Evolutionary conservation across 2,329 filamentous ascomycete species (phyloP).

Genomic region (Colletotrichum chrysophilum): DNA sequence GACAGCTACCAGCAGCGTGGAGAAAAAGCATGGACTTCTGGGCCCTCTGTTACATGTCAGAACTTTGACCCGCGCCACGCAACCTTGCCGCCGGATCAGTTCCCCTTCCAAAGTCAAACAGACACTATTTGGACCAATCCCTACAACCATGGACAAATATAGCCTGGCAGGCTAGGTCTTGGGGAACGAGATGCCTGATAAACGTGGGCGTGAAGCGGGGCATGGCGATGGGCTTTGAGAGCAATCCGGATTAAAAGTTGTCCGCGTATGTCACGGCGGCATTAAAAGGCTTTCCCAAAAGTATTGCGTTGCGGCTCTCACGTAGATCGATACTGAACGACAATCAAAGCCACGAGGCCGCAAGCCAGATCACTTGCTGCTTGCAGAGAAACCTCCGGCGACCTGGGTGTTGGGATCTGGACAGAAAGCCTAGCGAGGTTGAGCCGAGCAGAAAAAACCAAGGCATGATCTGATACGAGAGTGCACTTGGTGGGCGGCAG

Average conservation of each 20-base stretch:
- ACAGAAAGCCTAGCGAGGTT: neutral
- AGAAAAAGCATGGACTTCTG: neutral
- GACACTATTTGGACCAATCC: neutral
- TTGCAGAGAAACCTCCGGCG: neutral
- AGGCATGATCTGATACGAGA: neutral
- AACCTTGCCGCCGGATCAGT: constrained; percentile 2
- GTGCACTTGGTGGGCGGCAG: neutral
- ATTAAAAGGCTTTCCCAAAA: neutral
- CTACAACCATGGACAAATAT: neutral
- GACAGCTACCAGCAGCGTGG: neutral
- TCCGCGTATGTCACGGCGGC: neutral
- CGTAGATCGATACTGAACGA: neutral
- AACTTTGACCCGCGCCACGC: neutral
- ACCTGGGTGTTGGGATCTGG: neutral
- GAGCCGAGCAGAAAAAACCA: neutral
- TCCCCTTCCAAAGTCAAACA: constrained; percentile 9
- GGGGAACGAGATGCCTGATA: neutral
- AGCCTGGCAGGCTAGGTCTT: neutral
- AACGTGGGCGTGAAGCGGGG: neutral
- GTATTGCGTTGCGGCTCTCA: neutral
- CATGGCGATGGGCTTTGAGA: neutral
- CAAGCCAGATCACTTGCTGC: neutral
- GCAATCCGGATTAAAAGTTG: neutral
- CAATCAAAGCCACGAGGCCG: neutral
- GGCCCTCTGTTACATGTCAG: constrained; percentile 10